Evolutionary conservation across 2,329 filamentous ascomycete species (phyloP), one percentile per base, ranked within the genome.

Genomic region (Cytospora schulzeri): DNA sequence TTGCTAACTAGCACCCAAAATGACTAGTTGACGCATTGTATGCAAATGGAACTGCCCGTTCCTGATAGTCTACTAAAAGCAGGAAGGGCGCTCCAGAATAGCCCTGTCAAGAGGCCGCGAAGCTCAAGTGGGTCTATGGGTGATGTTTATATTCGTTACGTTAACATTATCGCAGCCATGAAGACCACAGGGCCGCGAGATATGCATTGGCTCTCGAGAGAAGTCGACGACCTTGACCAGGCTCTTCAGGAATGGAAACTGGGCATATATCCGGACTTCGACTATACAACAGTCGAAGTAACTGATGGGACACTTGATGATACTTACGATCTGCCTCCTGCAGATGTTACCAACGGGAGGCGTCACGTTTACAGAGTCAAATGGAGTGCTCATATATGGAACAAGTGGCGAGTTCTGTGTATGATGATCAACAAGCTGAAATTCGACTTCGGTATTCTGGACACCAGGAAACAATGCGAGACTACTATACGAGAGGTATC

Each of bases 1-100:
- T 22, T 48, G 5, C 45, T 48, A 60, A 72, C 45, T 19, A 4
- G n/a, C 12, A 22, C 11, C n/a, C 1, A 12, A 22, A 48, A 3
- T 14, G 35, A 22, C 45, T 48, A 48, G 45, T 48, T 48, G 45
- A 22, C 45, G 0, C 11, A 48, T 14, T 48, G 45, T 48, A 48
- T 48, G 45, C 45, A 48, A 24, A 48, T n/a, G 4, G 45, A 48
- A 19, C 45, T 48, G n/a, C 45, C 45, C 19, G 45, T 48, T 12
- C 45, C 45, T 12, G n/a, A 22, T 24, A 12, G 45, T 24, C 45
- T 48, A 14, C 45, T 48, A 12, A n/a, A 48, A 48, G 45, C n/a
- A 24, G 45, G n/a, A 24, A 48, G 9, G 45, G n/a, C 45, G n/a
- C 45, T 48, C n/a, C n/a, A 48, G 1, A 24, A 48, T 2, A 48